A percentile compares a stretch with the other conserved stretches of the same genome.
These are phyloP conservation scores for Yarrowia keelungensis DNA, from an alignment of 805 yeast genomes.

Conservation along the genomic window DNA sequence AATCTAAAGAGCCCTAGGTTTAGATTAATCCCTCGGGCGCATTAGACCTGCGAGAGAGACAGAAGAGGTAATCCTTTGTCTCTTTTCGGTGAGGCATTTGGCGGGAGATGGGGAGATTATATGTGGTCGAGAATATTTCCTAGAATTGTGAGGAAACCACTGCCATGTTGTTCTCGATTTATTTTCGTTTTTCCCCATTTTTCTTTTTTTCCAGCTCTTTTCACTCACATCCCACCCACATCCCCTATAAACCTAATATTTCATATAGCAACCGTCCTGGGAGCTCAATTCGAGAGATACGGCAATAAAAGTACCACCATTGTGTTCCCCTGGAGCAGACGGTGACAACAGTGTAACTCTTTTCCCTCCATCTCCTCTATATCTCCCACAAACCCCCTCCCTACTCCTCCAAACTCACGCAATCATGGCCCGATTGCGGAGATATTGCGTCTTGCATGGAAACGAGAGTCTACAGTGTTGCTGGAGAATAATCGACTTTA, in stretches of 20 bases:
- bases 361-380: too few relatives aligned
- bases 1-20: background rate
- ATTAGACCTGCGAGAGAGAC: background rate
- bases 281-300: background rate
- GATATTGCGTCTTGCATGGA: constrained; percentile 26
- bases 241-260: background rate
- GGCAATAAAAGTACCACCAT: background rate
- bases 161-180: background rate
- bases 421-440: constrained; percentile 29
- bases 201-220: background rate
- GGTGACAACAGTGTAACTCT: too few relatives aligned
- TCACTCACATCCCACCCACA: background rate
- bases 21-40: constrained; percentile 28
- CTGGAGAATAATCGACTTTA: background rate
- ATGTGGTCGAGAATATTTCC: background rate
- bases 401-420: constrained; percentile 5
- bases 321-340: background rate
- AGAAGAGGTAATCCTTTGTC: constrained; percentile 9
- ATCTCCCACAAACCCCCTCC: background rate
- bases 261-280: background rate
- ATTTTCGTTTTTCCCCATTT: background rate
- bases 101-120: background rate
- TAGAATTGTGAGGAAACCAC: background rate
- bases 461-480: constrained; percentile 17
- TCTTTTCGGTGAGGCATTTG: constrained; percentile 14